These are phyloP conservation scores for Lanzia echinophila DNA, from an alignment of 2,329 filamentous ascomycete species.

Conservation along the genomic window DNA sequence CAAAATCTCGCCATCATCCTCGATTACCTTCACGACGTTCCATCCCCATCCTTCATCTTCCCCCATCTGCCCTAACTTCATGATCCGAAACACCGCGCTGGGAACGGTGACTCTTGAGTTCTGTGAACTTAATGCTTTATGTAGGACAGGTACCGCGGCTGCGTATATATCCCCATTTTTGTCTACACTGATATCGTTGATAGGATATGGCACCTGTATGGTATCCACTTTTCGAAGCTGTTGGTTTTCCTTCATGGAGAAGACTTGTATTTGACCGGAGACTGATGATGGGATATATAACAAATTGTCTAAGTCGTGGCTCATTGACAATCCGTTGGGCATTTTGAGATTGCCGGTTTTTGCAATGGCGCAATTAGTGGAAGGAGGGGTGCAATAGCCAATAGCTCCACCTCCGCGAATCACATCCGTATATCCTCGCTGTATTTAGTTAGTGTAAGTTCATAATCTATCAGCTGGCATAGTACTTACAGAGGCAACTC, in stretches of 20 bases:
- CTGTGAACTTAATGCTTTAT: slow-evolving; percentile 20
- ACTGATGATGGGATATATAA: slow-evolving; percentile 30
- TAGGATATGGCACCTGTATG: slow-evolving; percentile 26
- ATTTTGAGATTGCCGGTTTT: slow-evolving; percentile 23
- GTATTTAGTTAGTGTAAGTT: slow-evolving; percentile 9
- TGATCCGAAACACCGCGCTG: slow-evolving; percentile 24
- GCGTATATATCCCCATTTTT: slow-evolving; percentile 31
- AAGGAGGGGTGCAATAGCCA: slow-evolving; percentile 24
- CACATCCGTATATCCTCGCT: slow-evolving; percentile 18
- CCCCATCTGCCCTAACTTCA: slow-evolving; percentile 12
- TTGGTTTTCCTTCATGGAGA: slow-evolving; percentile 10
- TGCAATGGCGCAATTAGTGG: slow-evolving; percentile 23
- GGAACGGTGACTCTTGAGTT: slow-evolving; percentile 19
- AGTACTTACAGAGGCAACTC: slow-evolving; percentile 21
- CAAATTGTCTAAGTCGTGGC: slow-evolving; percentile 24
- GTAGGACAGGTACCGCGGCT: slow-evolving; percentile 28
- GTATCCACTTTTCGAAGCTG: slow-evolving; percentile 20
- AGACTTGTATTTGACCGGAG: slow-evolving; percentile 9
- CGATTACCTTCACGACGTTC: slow-evolving; percentile 28
- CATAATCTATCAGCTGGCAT: neutral
- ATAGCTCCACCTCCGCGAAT: slow-evolving; percentile 29
- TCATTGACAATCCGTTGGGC: slow-evolving; percentile 31
- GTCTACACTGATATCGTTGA: slow-evolving; percentile 34
- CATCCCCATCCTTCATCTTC: slow-evolving; percentile 16
- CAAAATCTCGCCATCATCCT: slow-evolving; percentile 30